Base-by-base conservation (phyloP, 164 flowering plant genomes). In the Santalum album region DNA sequence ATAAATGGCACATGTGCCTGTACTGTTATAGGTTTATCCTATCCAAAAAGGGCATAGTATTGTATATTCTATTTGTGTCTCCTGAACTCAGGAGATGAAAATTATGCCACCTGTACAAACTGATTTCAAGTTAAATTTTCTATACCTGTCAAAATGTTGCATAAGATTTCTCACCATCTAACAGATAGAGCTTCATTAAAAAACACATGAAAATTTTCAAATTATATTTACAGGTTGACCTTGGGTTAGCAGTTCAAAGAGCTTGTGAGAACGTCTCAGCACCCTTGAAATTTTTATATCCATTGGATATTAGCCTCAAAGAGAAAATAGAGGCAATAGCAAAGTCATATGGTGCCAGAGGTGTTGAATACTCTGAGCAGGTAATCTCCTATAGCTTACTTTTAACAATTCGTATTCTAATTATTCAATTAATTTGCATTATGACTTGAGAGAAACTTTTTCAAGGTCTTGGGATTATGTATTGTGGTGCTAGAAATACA, bases 281-380 rank as follows among this genome's bases (percentile, higher is more conserved):
- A 54, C 80, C 88, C 26, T 54, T 92, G 63, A 82, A 67, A 61
- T 92, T 87, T 65, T 63, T 92, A 59, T 92, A 92, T 74, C 87
- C 97, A 40, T 58, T 90, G 69, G 99, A 92, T 43, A 58, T 67
- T 22, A 70, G 91, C 51, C 89, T 92, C 70, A 87, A 89, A 69
- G 96, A 89, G 69, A 92, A 92, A 72, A 92, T 92, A 50, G 95
- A 81, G 68, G 96, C 95, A 51, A 89, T 89, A 57, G 99, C 99
- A 38, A 78, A 53, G 60, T 89, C 97, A 18, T 92, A 92, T 72
- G 99, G 99, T 59, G 99, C 99, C 27, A 67, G 76, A 60, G 91
- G 97, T 20, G 97, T 92, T 17, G 95, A 89, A 62, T 92, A 83
- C 75, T 82, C 97, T 21, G 96, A 92, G 60, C 90, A 85, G 96